A percentile compares a stretch with the other conserved stretches of the same genome.
phyloP scores from a whole-genome alignment of 2,329 filamentous ascomycete genomes.

The Epicoccum nigrum region DNA sequence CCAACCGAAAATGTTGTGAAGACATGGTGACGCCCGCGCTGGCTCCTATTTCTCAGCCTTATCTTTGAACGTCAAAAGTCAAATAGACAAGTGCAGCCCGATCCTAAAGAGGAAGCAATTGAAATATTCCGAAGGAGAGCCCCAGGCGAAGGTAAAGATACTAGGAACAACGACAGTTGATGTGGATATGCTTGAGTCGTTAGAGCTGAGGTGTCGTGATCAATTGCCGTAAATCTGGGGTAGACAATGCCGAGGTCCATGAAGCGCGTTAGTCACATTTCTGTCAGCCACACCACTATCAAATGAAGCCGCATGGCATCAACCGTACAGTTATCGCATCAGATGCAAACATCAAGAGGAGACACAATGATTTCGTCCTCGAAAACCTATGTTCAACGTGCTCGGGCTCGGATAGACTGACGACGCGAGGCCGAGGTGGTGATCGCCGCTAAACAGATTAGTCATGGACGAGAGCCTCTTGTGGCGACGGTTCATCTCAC shows the following conservation, averaged over 20 bases:
- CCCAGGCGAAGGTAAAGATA: neutral
- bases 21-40: slow-evolving; percentile 40
- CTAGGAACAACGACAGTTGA: neutral
- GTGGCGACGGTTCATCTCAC: neutral
- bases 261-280: neutral
- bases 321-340: neutral
- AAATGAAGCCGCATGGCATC: neutral
- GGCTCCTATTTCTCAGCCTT: neutral
- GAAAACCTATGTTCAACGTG: no score
- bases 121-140: neutral
- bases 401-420: neutral
- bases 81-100: neutral
- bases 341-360: neutral
- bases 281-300: neutral
- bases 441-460: neutral
- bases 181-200: neutral
- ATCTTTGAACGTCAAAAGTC: neutral
- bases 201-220: slow-evolving; percentile 24
- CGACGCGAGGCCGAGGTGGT: neutral
- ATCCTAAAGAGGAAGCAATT: no score
- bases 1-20: slow-evolving; percentile 63
- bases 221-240: slow-evolving; percentile 34
- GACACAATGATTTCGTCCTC: neutral
- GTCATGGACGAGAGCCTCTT: neutral
- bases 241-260: slow-evolving; percentile 31